A percentile compares a stretch with the other conserved stretches of the same genome.
Evolutionary conservation across 1,284 basidiomycete species (phyloP).

Genomic region (Apiotrichum montevideense): DNA sequence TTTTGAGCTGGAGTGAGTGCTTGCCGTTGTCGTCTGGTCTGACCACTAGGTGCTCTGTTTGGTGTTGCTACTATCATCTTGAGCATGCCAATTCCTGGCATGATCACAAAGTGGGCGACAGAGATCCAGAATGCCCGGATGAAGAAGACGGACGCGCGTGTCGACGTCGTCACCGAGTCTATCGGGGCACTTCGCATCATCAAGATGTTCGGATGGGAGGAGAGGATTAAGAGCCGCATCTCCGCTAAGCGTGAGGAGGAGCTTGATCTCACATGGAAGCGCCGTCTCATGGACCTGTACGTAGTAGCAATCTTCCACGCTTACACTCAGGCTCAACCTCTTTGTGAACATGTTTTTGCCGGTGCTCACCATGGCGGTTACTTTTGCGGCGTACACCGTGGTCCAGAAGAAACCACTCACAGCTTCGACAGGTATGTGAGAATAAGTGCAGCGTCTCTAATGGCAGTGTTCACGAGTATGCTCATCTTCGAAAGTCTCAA

Average conservation of each 20-base stretch:
- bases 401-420: slow-evolving; percentile 50
- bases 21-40: slow-evolving; percentile 31
- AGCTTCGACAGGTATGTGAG: slow-evolving; percentile 28
- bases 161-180: slow-evolving; percentile 52
- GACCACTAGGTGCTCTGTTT: slow-evolving; percentile 49
- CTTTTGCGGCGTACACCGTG: slow-evolving; percentile 58
- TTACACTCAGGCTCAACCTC: slow-evolving; percentile 9
- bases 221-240: slow-evolving; percentile 53
- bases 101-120: slow-evolving; percentile 37
- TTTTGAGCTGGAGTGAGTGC: slow-evolving; percentile 45
- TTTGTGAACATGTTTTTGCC: slow-evolving; percentile 57
- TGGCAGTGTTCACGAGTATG: slow-evolving; percentile 43
- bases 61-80: slow-evolving; percentile 54
- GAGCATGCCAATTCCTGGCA: slow-evolving; percentile 54
- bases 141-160: slow-evolving; percentile 52
- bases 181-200: slow-evolving; percentile 51
- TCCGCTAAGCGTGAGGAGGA: slow-evolving; percentile 56
- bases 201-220: slow-evolving; percentile 67
- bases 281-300: slow-evolving; percentile 36
- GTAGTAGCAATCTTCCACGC: neutral
- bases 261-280: slow-evolving; percentile 47
- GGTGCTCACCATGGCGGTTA: slow-evolving; percentile 59
- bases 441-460: no score
- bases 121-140: slow-evolving; percentile 36
- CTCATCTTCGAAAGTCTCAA: slow-evolving; percentile 45